These are phyloP conservation scores for Penicillium coprophilum DNA, from an alignment of 495 filamentous ascomycete genomes.

Conservation along the genomic window DNA sequence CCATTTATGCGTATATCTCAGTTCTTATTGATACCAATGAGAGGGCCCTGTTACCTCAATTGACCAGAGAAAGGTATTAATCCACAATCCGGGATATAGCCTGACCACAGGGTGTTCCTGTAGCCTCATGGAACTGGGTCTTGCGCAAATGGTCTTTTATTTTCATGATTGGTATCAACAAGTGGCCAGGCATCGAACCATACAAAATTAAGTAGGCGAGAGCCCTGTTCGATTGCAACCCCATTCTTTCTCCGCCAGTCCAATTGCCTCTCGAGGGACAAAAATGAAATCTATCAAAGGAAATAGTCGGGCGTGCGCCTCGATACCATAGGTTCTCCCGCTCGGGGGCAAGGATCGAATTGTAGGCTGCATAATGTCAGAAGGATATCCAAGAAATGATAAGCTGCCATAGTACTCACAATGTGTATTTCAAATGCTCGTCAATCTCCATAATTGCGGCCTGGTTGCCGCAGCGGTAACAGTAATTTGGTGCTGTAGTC, in stretches of 20 bases:
- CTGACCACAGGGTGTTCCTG: background rate
- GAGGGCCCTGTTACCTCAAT: background rate
- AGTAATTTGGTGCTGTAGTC: slow-evolving; percentile 84
- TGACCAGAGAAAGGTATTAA: background rate
- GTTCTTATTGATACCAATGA: background rate
- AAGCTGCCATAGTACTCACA: slow-evolving; percentile 62
- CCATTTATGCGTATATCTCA: background rate
- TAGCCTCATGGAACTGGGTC: slow-evolving; percentile 12
- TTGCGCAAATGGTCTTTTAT: slow-evolving; percentile 43
- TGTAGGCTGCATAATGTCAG: slow-evolving; percentile 69
- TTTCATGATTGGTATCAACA: slow-evolving; percentile 54
- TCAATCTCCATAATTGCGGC: slow-evolving; percentile 99
- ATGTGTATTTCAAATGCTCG: slow-evolving; percentile 98
- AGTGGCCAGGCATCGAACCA: slow-evolving; percentile 42
- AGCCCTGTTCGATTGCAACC: slow-evolving; percentile 35
- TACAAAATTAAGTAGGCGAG: slow-evolving; percentile 40
- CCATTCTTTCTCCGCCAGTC: slow-evolving; percentile 29
- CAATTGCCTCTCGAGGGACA: slow-evolving; percentile 32
- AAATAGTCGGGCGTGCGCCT: slow-evolving; percentile 97
- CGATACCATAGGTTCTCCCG: slow-evolving; percentile 98
- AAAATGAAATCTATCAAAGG: slow-evolving; percentile 63
- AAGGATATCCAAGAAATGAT: slow-evolving; percentile 2
- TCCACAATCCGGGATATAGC: background rate
- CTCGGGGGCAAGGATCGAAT: slow-evolving; percentile 97
- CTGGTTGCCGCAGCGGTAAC: slow-evolving; percentile 97